phyloP scores from a whole-genome alignment of 805 yeast species.

The Priceomyces melissophilus region DNA sequence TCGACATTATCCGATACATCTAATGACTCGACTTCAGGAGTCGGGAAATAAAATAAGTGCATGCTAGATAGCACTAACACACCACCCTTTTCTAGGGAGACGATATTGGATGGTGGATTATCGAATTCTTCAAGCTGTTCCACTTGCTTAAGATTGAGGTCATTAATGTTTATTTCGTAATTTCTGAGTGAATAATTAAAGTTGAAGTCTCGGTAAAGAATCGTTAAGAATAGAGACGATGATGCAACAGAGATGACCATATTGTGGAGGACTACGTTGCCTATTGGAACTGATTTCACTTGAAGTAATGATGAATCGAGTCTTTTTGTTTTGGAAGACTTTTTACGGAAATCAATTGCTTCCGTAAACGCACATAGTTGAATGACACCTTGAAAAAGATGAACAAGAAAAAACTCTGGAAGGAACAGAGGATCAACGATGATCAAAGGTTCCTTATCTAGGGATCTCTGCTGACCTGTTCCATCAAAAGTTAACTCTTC shows the following conservation, averaged over 20 bases:
- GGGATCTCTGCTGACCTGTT: conserved; percentile 20
- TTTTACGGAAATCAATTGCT: conserved; percentile 1
- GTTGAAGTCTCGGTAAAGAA: conserved; percentile 32
- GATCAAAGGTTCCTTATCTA: conserved; percentile 19
- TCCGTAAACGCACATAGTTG: conserved; percentile 12
- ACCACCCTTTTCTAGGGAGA: conserved; percentile 22
- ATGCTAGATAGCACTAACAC: conserved; percentile 23
- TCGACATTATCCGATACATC: conserved; percentile 6
- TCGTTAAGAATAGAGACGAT: conserved; percentile 15
- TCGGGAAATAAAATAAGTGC: conserved; percentile 27
- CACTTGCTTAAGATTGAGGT: conserved; percentile 7
- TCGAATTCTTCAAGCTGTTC: conserved; percentile 28
- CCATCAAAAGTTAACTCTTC: conserved; percentile 12
- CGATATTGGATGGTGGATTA: conserved; percentile 25
- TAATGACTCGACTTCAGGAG: conserved; percentile 10
- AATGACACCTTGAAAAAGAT: conserved; percentile 16
- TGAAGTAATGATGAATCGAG: conserved; percentile 4
- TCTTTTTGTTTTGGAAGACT: conserved; percentile 1
- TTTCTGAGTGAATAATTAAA: conserved; percentile 29
- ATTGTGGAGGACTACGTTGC: conserved; percentile 15
- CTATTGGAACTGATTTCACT: conserved; percentile 12
- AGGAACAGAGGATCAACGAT: conserved; percentile 9
- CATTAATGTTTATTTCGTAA: conserved; percentile 16
- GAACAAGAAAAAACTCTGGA: conserved; percentile 16
- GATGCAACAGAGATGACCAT: conserved; percentile 10